Percentiles rank a stretch among this genome's conserved stretches.
phyloP scores from a whole-genome alignment of 2,329 filamentous ascomycete species.

The Ophiostoma ulmi region DNA sequence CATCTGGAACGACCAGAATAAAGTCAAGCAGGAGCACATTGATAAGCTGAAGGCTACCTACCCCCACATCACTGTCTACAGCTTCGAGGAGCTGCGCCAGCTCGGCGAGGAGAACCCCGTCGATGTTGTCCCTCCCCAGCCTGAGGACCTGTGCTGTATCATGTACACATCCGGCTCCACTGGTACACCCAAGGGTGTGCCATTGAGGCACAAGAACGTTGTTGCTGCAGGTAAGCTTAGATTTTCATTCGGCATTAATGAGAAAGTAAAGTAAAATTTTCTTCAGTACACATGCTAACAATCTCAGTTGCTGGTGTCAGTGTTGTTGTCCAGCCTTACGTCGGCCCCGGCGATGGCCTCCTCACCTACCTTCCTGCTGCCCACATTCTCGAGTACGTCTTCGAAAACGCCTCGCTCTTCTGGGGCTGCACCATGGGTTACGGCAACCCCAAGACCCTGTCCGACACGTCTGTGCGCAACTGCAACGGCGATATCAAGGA shows the following conservation, averaged over 20 bases:
- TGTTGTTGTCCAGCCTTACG: constrained; percentile 68
- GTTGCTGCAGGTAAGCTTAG: constrained; percentile 61
- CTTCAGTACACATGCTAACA: background rate
- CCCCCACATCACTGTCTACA: constrained; percentile 44
- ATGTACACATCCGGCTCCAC: constrained; percentile 75
- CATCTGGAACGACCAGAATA: constrained; percentile 52
- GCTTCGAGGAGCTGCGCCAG: constrained; percentile 48
- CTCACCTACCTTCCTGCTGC: constrained; percentile 81
- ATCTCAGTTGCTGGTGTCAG: constrained; percentile 66
- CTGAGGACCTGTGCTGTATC: constrained; percentile 72
- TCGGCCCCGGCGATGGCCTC: constrained; percentile 71
- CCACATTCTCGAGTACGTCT: constrained; percentile 86
- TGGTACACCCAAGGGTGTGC: constrained; percentile 75
- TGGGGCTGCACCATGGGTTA: constrained; percentile 90
- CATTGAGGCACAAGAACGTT: constrained; percentile 69
- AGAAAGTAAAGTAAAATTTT: no score
- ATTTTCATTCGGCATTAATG: background rate
- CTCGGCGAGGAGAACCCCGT: constrained; percentile 58
- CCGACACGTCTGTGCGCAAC: constrained; percentile 74
- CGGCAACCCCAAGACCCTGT: constrained; percentile 79
- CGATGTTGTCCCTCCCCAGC: constrained; percentile 61
- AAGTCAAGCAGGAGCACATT: constrained; percentile 47
- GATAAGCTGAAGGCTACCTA: constrained; percentile 48
- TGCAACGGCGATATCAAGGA: constrained; percentile 85
- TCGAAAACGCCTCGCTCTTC: constrained; percentile 76